Base-by-base conservation (phyloP, 106 monocot genomes). In the Alisma plantagoaquatica region DNA sequence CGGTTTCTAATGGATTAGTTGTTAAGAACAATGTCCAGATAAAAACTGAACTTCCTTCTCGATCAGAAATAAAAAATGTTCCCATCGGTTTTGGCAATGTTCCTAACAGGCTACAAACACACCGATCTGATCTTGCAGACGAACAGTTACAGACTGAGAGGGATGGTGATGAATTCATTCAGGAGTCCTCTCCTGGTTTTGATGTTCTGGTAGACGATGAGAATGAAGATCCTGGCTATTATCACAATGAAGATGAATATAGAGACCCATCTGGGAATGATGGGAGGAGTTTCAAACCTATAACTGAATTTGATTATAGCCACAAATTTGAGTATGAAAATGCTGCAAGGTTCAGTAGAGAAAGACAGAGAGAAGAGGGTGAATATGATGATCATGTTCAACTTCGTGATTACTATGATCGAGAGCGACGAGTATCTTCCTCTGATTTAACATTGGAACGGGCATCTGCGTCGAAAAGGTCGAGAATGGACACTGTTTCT, bases 171-270 rank as follows among this genome's bases (percentile, higher is more conserved):
- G 84, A 84, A 12, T 75, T 68, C 60, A 57, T 84, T 46, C 51
- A 56, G 10, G 84, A 96, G 56, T 71, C 72, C 23, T 81, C 88
- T 51, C 78, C 94, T 43, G 88, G 88, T 25, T 84, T 88, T 63
- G 88, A 79, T 65, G 76, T 79, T 51, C 68, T 73, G 18, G 75
- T 64, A 2, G 77, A 78, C 42, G 64, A 70, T 68, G 70, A 68
- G 21, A 45, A 32, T 16, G 53, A 75, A 53, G 73, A 75, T 41
- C 2, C 69, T 48, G 63, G 57, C 5, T 75, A 77, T 54, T 68
- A 61, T 19, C 75, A 65, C 1, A 54, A 72, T 41, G 76, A 70
- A 60, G 70, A 76, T 27, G 71, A 75, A 0, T 68, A 55, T 51
- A 49, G 57, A 27, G 61, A 51, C 19, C 27, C 6, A 31, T 58